Conservation (phyloP, 2,329 filamentous ascomycete genomes). For the Verticillium albo-atrum region DNA sequence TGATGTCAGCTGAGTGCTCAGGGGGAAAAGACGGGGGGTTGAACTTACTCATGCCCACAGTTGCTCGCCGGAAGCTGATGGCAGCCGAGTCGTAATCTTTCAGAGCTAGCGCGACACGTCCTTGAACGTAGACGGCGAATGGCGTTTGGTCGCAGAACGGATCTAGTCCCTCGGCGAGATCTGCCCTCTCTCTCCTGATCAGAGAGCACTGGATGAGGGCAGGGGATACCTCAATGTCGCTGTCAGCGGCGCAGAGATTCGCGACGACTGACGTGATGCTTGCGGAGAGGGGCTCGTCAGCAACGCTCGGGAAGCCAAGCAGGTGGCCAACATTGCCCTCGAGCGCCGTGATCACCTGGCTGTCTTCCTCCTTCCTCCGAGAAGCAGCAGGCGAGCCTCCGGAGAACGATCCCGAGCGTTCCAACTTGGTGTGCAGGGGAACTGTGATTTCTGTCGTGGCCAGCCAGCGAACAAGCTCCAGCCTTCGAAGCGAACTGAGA, state of each 20-base stretch:
- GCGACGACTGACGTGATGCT: constrained; percentile 64
- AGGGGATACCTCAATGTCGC: constrained; percentile 60
- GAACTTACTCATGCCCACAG: constrained; percentile 72
- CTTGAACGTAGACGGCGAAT: constrained; percentile 79
- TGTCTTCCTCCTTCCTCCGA: constrained; percentile 41
- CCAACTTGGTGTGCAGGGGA: constrained; percentile 35
- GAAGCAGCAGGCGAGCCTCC: constrained; percentile 22
- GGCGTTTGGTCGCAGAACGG: constrained; percentile 52
- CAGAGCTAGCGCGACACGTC: constrained; percentile 68
- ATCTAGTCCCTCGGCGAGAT: constrained; percentile 53
- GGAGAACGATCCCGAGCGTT: constrained; percentile 29
- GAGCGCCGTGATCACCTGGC: constrained; percentile 50
- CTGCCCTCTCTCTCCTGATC: constrained; percentile 53
- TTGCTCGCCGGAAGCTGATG: constrained; percentile 74
- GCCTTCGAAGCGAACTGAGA: constrained; percentile 64
- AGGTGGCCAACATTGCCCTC: constrained; percentile 60
- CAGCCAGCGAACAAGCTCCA: constrained; percentile 71
- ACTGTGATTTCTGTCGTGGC: constrained; percentile 53
- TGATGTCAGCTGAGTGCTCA: constrained; percentile 18
- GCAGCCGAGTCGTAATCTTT: constrained; percentile 72
- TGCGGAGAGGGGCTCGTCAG: constrained; percentile 47
- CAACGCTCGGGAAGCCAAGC: constrained; percentile 52
- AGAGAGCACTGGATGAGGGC: constrained; percentile 59
- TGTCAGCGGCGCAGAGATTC: constrained; percentile 60
- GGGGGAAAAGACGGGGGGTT: not conserved